Base-by-base conservation (phyloP, 1,284 basidiomycete genomes). In the Puccinia triticina region DNA sequence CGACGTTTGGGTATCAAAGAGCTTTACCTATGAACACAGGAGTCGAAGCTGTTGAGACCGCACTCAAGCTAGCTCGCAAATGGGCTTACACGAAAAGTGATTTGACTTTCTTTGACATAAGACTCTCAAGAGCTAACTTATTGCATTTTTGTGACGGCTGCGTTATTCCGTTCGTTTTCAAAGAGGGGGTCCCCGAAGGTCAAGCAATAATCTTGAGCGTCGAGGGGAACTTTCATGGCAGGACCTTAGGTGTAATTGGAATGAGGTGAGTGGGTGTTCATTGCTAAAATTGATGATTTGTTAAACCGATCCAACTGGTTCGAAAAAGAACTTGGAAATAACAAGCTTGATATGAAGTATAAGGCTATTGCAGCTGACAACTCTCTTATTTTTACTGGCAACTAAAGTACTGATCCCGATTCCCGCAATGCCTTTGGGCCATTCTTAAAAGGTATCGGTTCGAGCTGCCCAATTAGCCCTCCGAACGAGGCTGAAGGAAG, bases 11-110 rank as follows among this genome's bases (percentile, higher is more conserved):
- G 21, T 96, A 93, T 86, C 94, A 94, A 71, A 96, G 96, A 92
- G 94, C 98, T 14, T 90, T 99, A n/a, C 96, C 96, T 32, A 98
- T 99, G 95, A 99, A 99, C 90, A 99, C 96, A 0, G 96, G 96
- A 64, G 96, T 95, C 1, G 96, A 99, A 87, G 96, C 96, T 11
- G 96, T 99, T 83, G 96, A 99, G 89, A 97, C 95, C 0, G 90
- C 90, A 21, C 88, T 91, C 87, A 90, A 90, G 84, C 84, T 87
- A 55, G 85, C 86, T 46, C 85, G 87, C 77, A 87, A 87, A 84
- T 87, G 87, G 87, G 86, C 85, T 11, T 87, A 87, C 83, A 83
- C 82, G 71, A 79, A 79, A 66, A 79, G 76, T 57, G 12, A n/a
- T 67, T 48, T 71, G n/a, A n/a, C n/a, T 57, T 71, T 57, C 10